Percentiles rank a stretch among this genome's conserved stretches.
phyloP scores from a whole-genome alignment of 1,139 yeast species.

The Casaregolazyma suthepensis region DNA sequence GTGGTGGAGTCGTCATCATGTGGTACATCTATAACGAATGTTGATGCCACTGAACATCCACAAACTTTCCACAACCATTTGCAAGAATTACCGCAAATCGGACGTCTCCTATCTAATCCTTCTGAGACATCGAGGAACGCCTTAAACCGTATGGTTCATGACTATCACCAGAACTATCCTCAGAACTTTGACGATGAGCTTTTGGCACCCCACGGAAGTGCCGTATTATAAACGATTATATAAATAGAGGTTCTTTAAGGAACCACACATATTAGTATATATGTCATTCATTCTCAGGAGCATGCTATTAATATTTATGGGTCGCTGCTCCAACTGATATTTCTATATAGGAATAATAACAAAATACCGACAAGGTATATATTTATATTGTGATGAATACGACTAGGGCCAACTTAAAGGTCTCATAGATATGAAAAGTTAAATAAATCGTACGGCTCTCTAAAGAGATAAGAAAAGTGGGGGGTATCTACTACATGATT shows the following conservation, averaged over 20 bases:
- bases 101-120: background rate
- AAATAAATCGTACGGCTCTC: too few species aligned
- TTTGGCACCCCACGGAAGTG: background rate
- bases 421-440: too few species aligned
- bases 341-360: background rate
- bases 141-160: background rate
- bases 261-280: background rate
- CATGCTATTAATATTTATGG: background rate
- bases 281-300: background rate
- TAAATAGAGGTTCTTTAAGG: background rate
- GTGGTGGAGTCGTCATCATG: background rate
- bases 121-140: background rate
- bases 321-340: background rate
- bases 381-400: background rate
- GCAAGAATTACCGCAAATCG: background rate
- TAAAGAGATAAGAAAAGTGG: background rate
- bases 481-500: background rate
- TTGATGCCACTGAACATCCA: background rate
- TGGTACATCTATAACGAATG: background rate
- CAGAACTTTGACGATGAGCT: background rate
- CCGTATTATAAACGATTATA: background rate
- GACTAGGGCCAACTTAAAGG: background rate
- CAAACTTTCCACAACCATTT: background rate
- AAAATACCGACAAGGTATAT: background rate
- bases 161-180: background rate